Conservation (phyloP, 495 filamentous ascomycete genomes). For the Trichoderma virens region DNA sequence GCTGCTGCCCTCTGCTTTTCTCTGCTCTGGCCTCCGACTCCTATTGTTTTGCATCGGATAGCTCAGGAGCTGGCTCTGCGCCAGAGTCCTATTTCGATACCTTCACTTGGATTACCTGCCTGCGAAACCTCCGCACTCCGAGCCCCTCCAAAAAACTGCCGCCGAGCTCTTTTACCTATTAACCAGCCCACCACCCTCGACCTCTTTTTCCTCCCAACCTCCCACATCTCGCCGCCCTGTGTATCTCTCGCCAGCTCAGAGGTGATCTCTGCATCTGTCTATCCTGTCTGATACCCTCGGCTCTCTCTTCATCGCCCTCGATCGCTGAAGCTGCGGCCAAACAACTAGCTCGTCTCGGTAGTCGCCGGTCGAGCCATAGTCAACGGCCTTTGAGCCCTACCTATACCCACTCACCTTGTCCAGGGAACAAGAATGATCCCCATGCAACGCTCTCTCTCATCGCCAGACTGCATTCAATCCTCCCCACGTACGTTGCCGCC, state of each 20-base stretch:
- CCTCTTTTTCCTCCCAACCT: neutral
- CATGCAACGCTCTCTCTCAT: conserved; percentile 47
- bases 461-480: conserved; percentile 43
- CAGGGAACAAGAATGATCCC: conserved; percentile 42
- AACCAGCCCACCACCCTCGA: neutral
- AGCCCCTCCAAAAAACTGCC: conserved; percentile 5
- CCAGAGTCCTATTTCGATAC: neutral
- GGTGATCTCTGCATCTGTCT: neutral
- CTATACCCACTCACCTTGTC: conserved; percentile 14
- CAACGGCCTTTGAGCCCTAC: neutral
- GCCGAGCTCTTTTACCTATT: neutral
- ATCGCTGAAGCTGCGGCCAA: neutral
- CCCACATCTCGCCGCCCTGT: neutral
- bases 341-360: neutral
- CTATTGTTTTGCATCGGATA: neutral
- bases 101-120: too few species aligned
- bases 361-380: neutral
- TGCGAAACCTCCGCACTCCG: neutral
- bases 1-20: neutral
- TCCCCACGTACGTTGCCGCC: conserved; percentile 40
- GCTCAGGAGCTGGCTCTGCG: conserved; percentile 2
- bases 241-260: neutral
- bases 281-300: neutral
- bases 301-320: neutral
- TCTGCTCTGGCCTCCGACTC: too few species aligned